These are phyloP conservation scores for Hypoxylon rickii DNA, from an alignment of 495 filamentous ascomycete species.

Conservation along the genomic window DNA sequence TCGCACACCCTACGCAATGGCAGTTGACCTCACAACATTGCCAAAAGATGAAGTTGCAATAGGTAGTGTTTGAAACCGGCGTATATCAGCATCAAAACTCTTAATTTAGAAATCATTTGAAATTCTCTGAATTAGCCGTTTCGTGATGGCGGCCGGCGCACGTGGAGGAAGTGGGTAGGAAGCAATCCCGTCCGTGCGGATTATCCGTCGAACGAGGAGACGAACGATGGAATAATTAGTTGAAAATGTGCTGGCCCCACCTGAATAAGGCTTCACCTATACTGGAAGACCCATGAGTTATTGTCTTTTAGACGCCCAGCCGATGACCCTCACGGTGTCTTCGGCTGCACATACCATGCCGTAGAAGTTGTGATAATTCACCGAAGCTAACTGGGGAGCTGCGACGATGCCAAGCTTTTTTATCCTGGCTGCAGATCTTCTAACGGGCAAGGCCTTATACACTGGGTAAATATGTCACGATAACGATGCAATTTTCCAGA, in stretches of 20 bases:
- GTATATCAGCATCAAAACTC: too few species aligned
- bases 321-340: not conserved
- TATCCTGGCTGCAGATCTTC: constrained; percentile 28
- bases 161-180: not conserved
- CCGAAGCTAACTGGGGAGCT: constrained; percentile 11
- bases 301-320: not conserved
- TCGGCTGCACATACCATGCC: not conserved
- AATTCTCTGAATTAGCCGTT: too few species aligned
- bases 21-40: too few species aligned
- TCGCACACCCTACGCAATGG: too few species aligned
- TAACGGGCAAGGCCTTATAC: constrained; percentile 11
- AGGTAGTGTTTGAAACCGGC: too few species aligned
- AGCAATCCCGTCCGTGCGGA: constrained; percentile 21
- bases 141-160: not conserved
- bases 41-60: too few species aligned
- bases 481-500: not conserved
- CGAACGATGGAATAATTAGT: constrained; percentile 12
- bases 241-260: constrained; percentile 6
- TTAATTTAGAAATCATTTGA: too few species aligned
- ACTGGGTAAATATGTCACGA: not conserved
- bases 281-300: not conserved
- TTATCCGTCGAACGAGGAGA: constrained; percentile 14
- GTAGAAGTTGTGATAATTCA: too few species aligned
- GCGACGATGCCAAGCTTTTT: constrained; percentile 30
- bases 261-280: not conserved